Base-by-base conservation (phyloP, 805 yeast species). In the Hanseniaspora lindneri region DNA sequence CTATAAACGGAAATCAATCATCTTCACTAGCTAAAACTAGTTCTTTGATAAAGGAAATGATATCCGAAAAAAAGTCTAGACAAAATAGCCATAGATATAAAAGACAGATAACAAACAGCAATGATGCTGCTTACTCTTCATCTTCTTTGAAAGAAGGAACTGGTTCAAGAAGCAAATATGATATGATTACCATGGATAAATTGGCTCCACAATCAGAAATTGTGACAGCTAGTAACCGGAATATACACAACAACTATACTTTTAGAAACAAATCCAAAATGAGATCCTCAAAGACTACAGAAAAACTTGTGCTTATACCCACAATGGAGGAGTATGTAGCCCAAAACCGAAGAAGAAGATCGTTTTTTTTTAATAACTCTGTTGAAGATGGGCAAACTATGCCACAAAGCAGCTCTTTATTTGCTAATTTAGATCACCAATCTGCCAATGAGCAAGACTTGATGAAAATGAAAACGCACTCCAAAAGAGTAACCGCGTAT, bases 221-320 rank as follows among this genome's bases (percentile, higher is more conserved):
- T 81, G 1, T 76, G 74, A 50, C 66, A 75, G 41, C 67, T 74
- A 42, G 33, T 20, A 37, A 44, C 20, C 21, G 48, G 16, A 39
- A 44, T 11, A 23, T 37, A 14, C 37, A 44, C 19, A 28, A 44
- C 14, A 36, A 37, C 4, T 44, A 44, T 14, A 36, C 35, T 17
- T 44, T 44, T 23, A 44, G 42, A 23, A 44, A 37, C 10, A 44
- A 44, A 24, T 27, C 25, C 76, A 72, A 54, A 63, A 77, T 83
- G 9, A 71, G 96, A 64, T 82, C 94, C 0, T 82, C 95, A 1
- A 88, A 85, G 59, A 79, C 84, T 2, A 80, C 94, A 0, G 94
- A 88, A 60, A 80, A 83, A 56, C 70, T 88, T 55, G 96, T 88
- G 3, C 68, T 86, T 39, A 85, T 89, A 44, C 98, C 98, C 8